Base-by-base conservation (phyloP, 345 rosid species). In the Gossypium rotundifolium region DNA sequence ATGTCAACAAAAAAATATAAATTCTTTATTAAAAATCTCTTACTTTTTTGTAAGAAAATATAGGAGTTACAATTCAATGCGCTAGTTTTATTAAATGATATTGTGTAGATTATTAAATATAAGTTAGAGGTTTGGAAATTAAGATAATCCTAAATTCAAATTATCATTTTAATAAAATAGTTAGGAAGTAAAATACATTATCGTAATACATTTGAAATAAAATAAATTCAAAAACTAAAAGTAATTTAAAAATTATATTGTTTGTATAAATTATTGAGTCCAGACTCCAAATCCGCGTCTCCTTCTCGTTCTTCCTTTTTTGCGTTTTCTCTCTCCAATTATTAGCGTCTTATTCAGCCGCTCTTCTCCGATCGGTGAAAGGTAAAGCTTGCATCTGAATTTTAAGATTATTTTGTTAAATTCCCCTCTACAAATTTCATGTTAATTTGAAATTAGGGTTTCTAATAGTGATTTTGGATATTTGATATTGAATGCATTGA, bases 291-390 rank as follows among this genome's bases (percentile, higher is more conserved):
- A 77, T 73, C 79, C 81, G 74, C 80, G 65, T 75, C 72, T 64
- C 61, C 65, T 20, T 74, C 74, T 57, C 48, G 80, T 82, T 80
- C 72, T 74, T 75, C 76, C 40, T 18, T n/a, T 65, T 57, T 45
- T 66, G 63, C 72, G 54, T 3, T 76, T 72, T 17, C 45, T 23
- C 46, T 55, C 64, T 71, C 62, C 65, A 69, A 49, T 46, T 66
- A 61, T 48, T 78, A 81, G 85, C 85, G 86, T 84, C 83, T 77
- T 76, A 61, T 9, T 68, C 44, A 25, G 74, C 74, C 81, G 69
- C 75, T 77, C 82, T 75, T 71, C 63, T 57, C 38, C 72, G 66
- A 76, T 81, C 79, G 57, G 73, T 75, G 75, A 11, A 81, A 82
- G 55, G 58, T 49, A 9, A 68, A 52, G n/a, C 57, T 76, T 40